Conservation (phyloP, 1,284 basidiomycete species). For the Cryptococcus deneoformans region DNA sequence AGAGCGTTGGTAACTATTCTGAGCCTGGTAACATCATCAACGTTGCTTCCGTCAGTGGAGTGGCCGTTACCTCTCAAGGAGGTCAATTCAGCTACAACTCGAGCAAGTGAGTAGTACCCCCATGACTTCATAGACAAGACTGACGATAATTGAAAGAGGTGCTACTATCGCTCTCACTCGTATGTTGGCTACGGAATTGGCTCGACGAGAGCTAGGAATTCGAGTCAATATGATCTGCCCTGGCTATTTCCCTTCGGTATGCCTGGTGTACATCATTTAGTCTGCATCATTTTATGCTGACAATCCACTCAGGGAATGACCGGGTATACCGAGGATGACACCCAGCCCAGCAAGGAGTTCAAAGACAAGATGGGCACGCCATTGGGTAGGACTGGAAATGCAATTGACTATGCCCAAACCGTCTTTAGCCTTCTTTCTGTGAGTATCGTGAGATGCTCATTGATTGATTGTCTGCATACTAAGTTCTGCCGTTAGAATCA, state of each 20-base stretch:
- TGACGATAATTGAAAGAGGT: conserved; percentile 21
- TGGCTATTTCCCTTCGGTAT: conserved; percentile 42
- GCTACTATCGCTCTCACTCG: conserved; percentile 37
- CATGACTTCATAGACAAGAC: not conserved
- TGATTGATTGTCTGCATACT: no score
- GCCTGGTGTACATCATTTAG: not conserved
- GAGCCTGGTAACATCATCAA: conserved; percentile 48
- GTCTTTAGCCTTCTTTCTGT: conserved; percentile 37
- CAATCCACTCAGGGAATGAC: conserved; percentile 38
- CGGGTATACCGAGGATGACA: conserved; percentile 21
- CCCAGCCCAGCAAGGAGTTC: conserved; percentile 19
- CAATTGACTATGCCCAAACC: conserved; percentile 44
- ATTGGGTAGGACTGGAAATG: conserved; percentile 41
- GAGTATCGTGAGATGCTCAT: conserved; percentile 7
- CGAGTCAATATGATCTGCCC: conserved; percentile 40
- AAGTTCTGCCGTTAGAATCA: conserved; percentile 23
- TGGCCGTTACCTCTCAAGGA: conserved; percentile 37
- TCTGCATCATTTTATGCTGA: not conserved
- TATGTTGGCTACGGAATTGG: conserved; percentile 41
- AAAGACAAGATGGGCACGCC: conserved; percentile 39
- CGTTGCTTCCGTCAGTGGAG: conserved; percentile 39
- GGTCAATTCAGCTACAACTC: conserved; percentile 49
- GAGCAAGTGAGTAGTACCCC: conserved; percentile 23
- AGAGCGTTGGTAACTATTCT: conserved; percentile 25
- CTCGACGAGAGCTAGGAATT: conserved; percentile 32